Base-by-base conservation (phyloP, 345 rosid species). In the Mangifera indica region DNA sequence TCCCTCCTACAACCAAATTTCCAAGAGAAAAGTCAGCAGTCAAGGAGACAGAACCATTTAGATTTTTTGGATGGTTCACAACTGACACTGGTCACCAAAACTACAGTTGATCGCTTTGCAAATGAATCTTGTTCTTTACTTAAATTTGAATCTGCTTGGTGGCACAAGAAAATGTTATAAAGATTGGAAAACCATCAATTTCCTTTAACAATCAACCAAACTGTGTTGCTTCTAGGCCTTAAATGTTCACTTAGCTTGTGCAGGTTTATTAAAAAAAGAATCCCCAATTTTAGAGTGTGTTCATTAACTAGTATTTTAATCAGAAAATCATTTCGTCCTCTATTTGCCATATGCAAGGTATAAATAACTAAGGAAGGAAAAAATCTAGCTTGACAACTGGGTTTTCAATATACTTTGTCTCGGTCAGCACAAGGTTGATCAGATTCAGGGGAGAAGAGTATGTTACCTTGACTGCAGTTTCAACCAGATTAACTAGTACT, bases 381-480 rank as follows among this genome's bases (percentile, higher is more conserved):
- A 58, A 14, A 56, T 7, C 10, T 24, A 24, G 7, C 2, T 22
- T 5, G 29, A 25, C 22, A 24, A 56, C 14, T 56, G 60, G 32
- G 15, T 18, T 32, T 60, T 29, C 45, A 26, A 18, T 56, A 56
- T 26, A 14, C 32, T 29, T 3, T 1, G 32, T 29, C 22, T 15
- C 20, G 21, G 22, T 60, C 32, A 58, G 17, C 37, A 25, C 62
- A 25, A 26, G 62, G 15, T 58, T 58, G 26, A 25, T 54, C n/a
- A n/a, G n/a, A n/a, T n/a, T n/a, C 4, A 2, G 20, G 17, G 7
- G 17, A 10, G 29, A 7, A 5, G 57, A 26, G 67, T 57, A 24
- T 26, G 71, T 71, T 74, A 92, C 97, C 98, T 86, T 83, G 29
- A 90, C 91, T 3, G 87, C 86, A 25, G 86, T 73, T 66, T 90